phyloP scores from a whole-genome alignment of 208 protist species.

The Crithidia sp. region DNA sequence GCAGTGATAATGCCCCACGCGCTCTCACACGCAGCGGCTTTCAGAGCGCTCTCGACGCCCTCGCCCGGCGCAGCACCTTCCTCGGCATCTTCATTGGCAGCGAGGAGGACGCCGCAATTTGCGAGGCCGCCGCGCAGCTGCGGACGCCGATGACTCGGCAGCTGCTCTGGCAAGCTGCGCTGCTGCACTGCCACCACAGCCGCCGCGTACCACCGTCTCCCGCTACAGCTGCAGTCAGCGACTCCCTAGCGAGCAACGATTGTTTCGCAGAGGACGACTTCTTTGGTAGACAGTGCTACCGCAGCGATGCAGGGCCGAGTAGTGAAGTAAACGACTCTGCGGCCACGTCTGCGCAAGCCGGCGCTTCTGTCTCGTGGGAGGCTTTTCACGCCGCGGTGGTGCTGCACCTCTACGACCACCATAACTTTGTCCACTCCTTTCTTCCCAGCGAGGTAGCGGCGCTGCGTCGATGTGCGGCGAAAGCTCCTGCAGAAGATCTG shows the following conservation, averaged over 20 bases:
- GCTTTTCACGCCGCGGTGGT: conserved; percentile 18
- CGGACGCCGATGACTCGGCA: conserved; percentile 8
- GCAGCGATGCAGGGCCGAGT: not conserved
- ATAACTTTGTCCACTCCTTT: conserved; percentile 29
- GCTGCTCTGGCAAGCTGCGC: conserved; percentile 13
- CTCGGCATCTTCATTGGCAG: conserved; percentile 22
- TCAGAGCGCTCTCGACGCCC: conserved; percentile 9
- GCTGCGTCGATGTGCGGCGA: not conserved
- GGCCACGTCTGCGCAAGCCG: not conserved
- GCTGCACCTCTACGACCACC: conserved; percentile 18
- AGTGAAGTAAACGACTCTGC: not conserved
- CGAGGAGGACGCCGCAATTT: conserved; percentile 18
- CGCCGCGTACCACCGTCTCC: not conserved
- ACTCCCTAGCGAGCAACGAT: conserved; percentile 12
- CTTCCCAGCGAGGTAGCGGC: conserved; percentile 8
- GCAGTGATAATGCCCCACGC: not conserved
- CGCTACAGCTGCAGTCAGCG: not conserved
- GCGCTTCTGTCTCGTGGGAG: conserved; percentile 4
- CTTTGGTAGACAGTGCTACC: conserved; percentile 10
- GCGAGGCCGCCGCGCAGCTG: conserved; percentile 13
- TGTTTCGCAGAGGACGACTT: conserved; percentile 7
- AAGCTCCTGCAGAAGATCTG: not conserved
- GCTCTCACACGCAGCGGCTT: conserved; percentile 3
- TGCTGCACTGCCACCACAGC: conserved; percentile 6
- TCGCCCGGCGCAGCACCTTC: conserved; percentile 23